Evolutionary conservation across 2,329 filamentous ascomycete species (phyloP).

Genomic region (Biscogniauxia mediterranea): DNA sequence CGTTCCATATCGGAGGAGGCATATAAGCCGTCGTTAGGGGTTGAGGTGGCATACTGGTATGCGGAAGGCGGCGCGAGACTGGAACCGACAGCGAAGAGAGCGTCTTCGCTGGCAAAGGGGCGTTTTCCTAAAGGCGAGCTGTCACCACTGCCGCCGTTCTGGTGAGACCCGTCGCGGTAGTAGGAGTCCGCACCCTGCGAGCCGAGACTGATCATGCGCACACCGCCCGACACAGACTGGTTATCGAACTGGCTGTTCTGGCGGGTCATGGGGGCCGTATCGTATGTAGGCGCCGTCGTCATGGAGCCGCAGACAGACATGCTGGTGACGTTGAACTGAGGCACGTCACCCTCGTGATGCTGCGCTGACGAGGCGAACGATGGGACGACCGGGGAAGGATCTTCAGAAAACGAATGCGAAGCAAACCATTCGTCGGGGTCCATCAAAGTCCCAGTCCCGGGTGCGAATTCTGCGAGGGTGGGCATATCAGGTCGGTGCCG

Average conservation of each 20-base stretch:
- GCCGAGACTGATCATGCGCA: slow-evolving; percentile 33
- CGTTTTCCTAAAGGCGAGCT: slow-evolving; percentile 29
- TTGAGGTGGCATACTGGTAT: slow-evolving; percentile 32
- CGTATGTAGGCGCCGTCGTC: slow-evolving; percentile 34
- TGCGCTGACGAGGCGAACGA: slow-evolving; percentile 17
- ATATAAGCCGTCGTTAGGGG: slow-evolving; percentile 31
- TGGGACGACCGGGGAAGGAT: slow-evolving; percentile 11
- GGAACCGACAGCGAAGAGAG: slow-evolving; percentile 39
- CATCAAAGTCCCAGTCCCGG: slow-evolving; percentile 35
- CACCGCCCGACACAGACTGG: slow-evolving; percentile 28
- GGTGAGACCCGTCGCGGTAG: slow-evolving; percentile 24
- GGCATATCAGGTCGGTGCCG: slow-evolving; percentile 33
- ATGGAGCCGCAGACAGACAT: slow-evolving; percentile 36
- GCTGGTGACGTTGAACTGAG: slow-evolving; percentile 25
- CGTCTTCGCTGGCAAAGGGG: slow-evolving; percentile 25
- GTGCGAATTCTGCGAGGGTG: slow-evolving; percentile 36
- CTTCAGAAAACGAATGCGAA: slow-evolving; percentile 19
- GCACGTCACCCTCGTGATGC: slow-evolving; percentile 22
- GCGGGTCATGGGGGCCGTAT: slow-evolving; percentile 34
- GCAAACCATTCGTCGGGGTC: slow-evolving; percentile 41
- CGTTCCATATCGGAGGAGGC: slow-evolving; percentile 45
- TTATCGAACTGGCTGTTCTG: slow-evolving; percentile 34
- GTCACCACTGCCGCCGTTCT: slow-evolving; percentile 23
- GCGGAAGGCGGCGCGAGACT: slow-evolving; percentile 27
- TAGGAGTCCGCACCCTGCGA: slow-evolving; percentile 29